phyloP scores from a whole-genome alignment of 148 eudicot genomes.

The Chenopodium quinoa region DNA sequence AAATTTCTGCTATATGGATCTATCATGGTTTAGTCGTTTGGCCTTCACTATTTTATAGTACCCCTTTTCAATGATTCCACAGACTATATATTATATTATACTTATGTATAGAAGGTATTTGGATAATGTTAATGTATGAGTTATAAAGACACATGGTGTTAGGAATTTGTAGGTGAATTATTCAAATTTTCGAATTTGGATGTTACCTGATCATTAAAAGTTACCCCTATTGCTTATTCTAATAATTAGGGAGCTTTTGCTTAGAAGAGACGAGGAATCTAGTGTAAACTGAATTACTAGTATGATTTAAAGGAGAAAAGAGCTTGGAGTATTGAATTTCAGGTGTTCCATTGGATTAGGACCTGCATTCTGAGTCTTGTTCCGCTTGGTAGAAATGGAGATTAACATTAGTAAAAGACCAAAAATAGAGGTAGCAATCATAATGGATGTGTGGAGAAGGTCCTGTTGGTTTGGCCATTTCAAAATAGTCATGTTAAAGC shows the following conservation, averaged over 20 bases:
- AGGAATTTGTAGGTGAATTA: conserved; percentile 9
- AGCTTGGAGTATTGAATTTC: neutral
- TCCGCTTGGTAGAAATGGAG: neutral
- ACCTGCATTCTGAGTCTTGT: conserved; percentile 15
- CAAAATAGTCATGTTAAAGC: no score
- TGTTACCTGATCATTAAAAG: neutral
- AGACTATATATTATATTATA: no score
- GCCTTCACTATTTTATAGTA: neutral
- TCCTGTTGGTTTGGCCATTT: no score
- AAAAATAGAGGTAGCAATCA: neutral
- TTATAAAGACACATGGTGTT: conserved; percentile 14
- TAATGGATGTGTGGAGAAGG: no score
- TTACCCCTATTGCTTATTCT: neutral
- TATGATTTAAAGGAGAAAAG: conserved; percentile 16
- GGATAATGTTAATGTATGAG: conserved; percentile 6
- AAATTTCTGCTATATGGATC: neutral
- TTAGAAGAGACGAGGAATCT: neutral
- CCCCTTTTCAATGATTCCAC: no score
- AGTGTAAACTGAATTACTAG: neutral
- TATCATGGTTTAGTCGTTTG: neutral
- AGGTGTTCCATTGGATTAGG: neutral
- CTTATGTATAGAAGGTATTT: neutral
- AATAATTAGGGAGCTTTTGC: neutral
- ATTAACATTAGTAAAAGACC: neutral
- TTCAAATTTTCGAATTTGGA: neutral